Evolutionary conservation across 2,329 filamentous ascomycete species (phyloP).

Genomic region (Geosmithia putterillii): DNA sequence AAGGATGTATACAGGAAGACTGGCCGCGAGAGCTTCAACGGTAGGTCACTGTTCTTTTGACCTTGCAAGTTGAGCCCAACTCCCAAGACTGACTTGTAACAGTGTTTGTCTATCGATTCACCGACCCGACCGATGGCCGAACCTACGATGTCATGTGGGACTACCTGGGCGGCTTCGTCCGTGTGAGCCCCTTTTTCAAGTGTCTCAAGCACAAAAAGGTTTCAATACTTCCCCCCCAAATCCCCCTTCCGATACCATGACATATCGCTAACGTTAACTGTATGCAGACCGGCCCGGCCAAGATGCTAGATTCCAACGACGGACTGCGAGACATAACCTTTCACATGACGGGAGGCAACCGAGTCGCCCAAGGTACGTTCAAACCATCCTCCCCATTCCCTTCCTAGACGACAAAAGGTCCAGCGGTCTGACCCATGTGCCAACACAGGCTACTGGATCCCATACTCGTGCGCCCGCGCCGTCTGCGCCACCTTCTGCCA

Average conservation of each 20-base stretch:
- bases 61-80: too few relatives aligned
- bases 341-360: conserved; percentile 6
- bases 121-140: conserved; percentile 50
- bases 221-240: neutral
- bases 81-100: conserved; percentile 1
- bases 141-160: conserved; percentile 87
- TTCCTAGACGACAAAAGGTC: too few relatives aligned
- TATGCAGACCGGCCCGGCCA: conserved; percentile 5
- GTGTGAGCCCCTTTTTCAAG: conserved; percentile 93
- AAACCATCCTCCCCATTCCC: too few relatives aligned
- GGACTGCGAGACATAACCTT: conserved; percentile 4
- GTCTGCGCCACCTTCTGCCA: conserved; percentile 85
- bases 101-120: conserved; percentile 83
- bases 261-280: neutral
- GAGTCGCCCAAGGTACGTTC: conserved; percentile 4
- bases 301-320: conserved; percentile 5
- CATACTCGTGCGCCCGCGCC: conserved; percentile 73
- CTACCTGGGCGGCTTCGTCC: conserved; percentile 85
- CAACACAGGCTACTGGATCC: conserved; percentile 83
- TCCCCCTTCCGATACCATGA: neutral
- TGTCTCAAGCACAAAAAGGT: conserved; percentile 82
- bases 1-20: conserved; percentile 81
- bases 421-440: too few relatives aligned
- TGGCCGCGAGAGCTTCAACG: conserved; percentile 77
- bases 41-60: conserved; percentile 42